Base-by-base conservation (phyloP, 306 rosid species). In the Notholithocarpus densiflorus region DNA sequence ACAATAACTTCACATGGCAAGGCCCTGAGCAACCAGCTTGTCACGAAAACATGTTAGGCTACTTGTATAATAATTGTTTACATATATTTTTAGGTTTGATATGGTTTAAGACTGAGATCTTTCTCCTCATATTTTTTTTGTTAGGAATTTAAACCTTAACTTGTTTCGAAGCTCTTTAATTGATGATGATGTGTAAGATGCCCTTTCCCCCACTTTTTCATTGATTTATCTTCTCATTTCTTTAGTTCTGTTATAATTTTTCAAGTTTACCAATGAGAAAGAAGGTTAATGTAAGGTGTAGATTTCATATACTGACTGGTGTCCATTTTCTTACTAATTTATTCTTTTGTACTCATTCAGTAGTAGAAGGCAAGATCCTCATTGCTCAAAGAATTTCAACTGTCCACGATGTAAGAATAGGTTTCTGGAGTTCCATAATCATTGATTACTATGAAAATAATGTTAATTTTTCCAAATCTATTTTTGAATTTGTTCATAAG, bases 91-190 rank as follows among this genome's bases (percentile, higher is more conserved):
- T 68, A 2, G 14, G 54, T 43, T 76, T 40, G 45, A 32, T 66
- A 5, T 56, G n/a, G 62, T 75, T 27, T 52, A 37, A 24, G 61
- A 74, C 72, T 78, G 79, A 81, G 70, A 31, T 18, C 64, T 81
- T 68, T 80, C 37, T 45, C 54, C 32, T 86, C 64, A 21, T 70
- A 70, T 80, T 68, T 56, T 69, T 69, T 24, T 19, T 71, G 40
- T 73, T 77, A 94, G 98, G 91, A 94, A 94, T 80, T 82, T 94
- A 78, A 87, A 94, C 76, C 73, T 91, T 71, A 94, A 94, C 83
- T 79, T 94, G 90, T 92, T 88, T 48, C 86, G 82, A 82, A 91
- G 95, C 89, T 91, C 90, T 65, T 86, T 62, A 23, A 73, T 74
- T 14, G 75, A 60, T 57, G 83, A 79, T 74, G 81, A 77, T 76